Evolutionary conservation across 345 rosid genomes (phyloP).

Genomic region (Rhodomyrtus tomentosa): DNA sequence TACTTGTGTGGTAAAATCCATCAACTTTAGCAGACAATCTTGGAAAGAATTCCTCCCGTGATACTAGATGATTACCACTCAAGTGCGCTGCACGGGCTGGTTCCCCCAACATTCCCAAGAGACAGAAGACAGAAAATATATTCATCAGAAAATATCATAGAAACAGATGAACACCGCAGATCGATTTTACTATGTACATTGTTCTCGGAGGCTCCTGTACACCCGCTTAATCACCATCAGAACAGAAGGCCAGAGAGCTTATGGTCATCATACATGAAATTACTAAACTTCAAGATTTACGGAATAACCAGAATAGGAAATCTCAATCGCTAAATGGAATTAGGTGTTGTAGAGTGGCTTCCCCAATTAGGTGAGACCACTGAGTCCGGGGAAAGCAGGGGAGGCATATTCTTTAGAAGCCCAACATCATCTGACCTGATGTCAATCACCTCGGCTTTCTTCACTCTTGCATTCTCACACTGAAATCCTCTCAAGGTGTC

Average conservation of each 20-base stretch:
- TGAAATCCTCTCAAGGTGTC: background rate
- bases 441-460: conserved; percentile 13
- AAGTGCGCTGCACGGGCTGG: background rate
- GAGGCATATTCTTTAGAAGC: conserved; percentile 1
- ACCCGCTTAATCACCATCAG: background rate
- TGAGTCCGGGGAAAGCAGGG: conserved; percentile 1
- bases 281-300: background rate
- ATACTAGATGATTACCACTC: background rate
- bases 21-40: background rate
- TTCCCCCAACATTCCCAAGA: background rate
- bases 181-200: background rate
- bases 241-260: background rate
- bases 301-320: background rate
- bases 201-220: background rate
- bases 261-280: background rate
- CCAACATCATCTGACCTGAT: conserved; percentile 4
- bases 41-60: background rate
- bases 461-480: background rate
- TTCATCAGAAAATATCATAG: background rate
- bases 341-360: background rate
- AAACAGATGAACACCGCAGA: background rate
- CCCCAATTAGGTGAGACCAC: background rate
- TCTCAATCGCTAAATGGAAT: background rate
- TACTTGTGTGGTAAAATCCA: background rate
- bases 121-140: background rate